These are phyloP conservation scores for Fraxinus sp. DNA, from an alignment of 305 asterid genomes.

Conservation along the genomic window DNA sequence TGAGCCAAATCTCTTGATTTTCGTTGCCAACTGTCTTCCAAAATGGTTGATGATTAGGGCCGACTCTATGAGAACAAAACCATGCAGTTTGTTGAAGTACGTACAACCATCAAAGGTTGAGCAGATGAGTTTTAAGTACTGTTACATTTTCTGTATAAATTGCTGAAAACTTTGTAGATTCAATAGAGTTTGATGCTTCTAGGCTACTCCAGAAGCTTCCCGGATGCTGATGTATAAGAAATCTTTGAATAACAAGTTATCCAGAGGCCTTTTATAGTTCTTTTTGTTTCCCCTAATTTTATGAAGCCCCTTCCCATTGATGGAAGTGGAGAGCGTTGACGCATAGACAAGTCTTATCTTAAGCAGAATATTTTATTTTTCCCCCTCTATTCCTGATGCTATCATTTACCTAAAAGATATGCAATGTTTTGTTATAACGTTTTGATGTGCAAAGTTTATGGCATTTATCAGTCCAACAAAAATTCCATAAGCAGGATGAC, in stretches of 20 bases:
- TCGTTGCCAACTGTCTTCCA: background rate
- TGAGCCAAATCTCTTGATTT: background rate
- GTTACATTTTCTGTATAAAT: background rate
- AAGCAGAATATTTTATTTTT: background rate
- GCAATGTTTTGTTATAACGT: background rate
- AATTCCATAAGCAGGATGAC: background rate
- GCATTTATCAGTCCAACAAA: background rate
- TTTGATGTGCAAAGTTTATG: background rate
- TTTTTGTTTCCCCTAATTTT: background rate
- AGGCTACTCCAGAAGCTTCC: background rate
- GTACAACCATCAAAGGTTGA: slow-evolving; percentile 21
- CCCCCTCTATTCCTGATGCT: background rate
- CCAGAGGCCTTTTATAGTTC: background rate
- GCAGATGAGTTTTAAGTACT: background rate
- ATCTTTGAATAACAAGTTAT: background rate
- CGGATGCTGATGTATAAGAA: background rate
- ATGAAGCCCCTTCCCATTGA: background rate
- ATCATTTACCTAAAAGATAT: background rate
- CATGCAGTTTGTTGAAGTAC: slow-evolving; percentile 24
- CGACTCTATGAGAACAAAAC: background rate
- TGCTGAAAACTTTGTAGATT: background rate
- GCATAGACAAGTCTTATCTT: background rate
- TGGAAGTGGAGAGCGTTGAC: background rate
- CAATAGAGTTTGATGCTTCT: background rate
- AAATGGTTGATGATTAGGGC: slow-evolving; percentile 12